Base-by-base conservation (phyloP, 371 early-diverging fungal genomes). In the Dinochytrium kinnereticum region DNA sequence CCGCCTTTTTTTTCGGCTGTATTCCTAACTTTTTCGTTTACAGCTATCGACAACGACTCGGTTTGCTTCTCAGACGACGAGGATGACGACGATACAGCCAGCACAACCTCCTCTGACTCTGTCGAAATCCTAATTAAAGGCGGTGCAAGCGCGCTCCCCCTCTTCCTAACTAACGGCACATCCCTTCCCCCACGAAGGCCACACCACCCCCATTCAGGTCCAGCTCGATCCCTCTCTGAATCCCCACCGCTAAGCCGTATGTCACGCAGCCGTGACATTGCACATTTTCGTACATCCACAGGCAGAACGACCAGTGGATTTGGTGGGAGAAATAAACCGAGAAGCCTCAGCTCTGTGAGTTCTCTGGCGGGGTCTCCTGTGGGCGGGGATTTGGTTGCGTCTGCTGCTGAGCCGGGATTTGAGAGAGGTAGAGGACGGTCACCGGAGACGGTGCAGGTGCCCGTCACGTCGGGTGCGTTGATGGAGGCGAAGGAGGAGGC, bases 101-200 rank as follows among this genome's bases (percentile, higher is more conserved):
- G 61, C 36, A 34, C 3, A 3, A 15, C 61, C 13, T 61, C 61
- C 7, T 61, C 61, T 13, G 24, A 36, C 31, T 61, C 61, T 10
- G 61, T 61, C 37, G 61, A 61, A 24, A 61, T 61, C 36, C 36
- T 61, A 10, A 61, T 61, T 26, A 31, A 61, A 61, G 61, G 61
- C 7, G 61, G 61, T 33, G 61, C 61, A 34, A 61, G 61, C 36
- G 61, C 61, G 34, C 61, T 61, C 36, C 61, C 61, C 37, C 26
- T 61, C n/a, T 61, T 61, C 61, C 61, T 61, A 15, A 61, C 61
- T 33, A 36, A 7, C 26, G 61, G 61, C 7, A 61, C 34, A 33
- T 34, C 61, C 17, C 24, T 7, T 21, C 61, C 61, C 3, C 5
- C 61, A 2, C 7, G 61, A 7, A 61, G 36, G 61, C 30, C 30